Evolutionary conservation across 1,284 basidiomycete genomes (phyloP), one percentile per base, ranked within the genome.

Genomic region (Rhodotorula sp.): DNA sequence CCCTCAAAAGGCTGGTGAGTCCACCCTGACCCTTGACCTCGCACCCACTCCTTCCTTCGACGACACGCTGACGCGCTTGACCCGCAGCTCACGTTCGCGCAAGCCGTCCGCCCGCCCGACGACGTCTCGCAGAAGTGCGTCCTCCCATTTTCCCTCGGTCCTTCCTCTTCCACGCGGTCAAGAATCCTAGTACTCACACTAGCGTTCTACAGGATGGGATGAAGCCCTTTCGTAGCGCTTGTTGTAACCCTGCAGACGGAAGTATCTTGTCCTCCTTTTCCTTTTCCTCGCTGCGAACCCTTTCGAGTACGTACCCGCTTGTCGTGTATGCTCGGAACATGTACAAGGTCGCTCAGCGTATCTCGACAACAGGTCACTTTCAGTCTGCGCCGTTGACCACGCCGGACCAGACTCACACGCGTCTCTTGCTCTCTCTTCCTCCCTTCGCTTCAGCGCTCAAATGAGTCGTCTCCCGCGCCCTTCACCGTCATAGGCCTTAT

Each of bases 101-200:
- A 97, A 81, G 94, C 91, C 7, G 92, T 94, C 76, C 90, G 94
- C 76, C 94, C 93, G 15, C 94, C 94, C 20, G 87, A 89, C 0
- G 92, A 94, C 80, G 85, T 91, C 37, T 91, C 92, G 16, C 92
- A 95, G 26, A 69, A 69, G 68, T 68, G 26, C 16, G 67, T 51
- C 51, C 16, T 15, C 11, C 30, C n/a, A n/a, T 8, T 46, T 22
- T 26, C 26, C 28, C 7, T 57, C 37, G 10, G 22, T 40, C 22
- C 22, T 22, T 26, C 31, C 24, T n/a, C 48, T 50, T n/a, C 48
- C n/a, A 24, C 24, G 48, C 48, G 20, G 15, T 24, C 24, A 7
- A 13, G 22, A 26, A 4, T 24, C 8, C 22, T 11, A 18, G 22
- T 24, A 26, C 50, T 52, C 9, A 28, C 50, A 11, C 15, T 2